A percentile compares a stretch with the other conserved stretches of the same genome.
phyloP scores from a whole-genome alignment of 75 land plant genomes.

The Picea glauca region DNA sequence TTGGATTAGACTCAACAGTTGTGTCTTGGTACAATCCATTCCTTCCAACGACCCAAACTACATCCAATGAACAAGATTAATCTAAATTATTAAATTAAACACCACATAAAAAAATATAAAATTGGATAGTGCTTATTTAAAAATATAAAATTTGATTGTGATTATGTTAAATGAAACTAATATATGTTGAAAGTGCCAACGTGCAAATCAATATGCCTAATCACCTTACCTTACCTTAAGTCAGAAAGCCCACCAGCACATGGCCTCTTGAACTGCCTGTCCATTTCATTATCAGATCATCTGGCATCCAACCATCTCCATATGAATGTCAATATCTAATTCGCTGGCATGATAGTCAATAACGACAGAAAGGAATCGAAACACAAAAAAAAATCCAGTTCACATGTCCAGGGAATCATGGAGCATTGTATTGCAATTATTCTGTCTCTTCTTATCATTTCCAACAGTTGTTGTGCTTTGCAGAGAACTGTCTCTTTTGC shows the following conservation, averaged over 20 bases:
- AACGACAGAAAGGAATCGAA: slow-evolving; percentile 90
- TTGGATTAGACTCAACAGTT: no score
- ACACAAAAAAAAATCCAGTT: slow-evolving; percentile 93
- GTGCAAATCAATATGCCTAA: slow-evolving; percentile 65
- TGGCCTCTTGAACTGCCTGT: slow-evolving; percentile 84
- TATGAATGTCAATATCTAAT: slow-evolving; percentile 41
- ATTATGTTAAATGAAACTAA: slow-evolving; percentile 94
- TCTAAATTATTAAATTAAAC: no score
- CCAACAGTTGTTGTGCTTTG: slow-evolving; percentile 60
- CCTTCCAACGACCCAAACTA: no score
- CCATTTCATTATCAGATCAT: slow-evolving; percentile 37
- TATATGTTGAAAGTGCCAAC: slow-evolving; percentile 76
- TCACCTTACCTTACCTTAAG: slow-evolving; percentile 52
- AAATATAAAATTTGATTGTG: slow-evolving; percentile 86
- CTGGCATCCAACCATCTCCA: slow-evolving; percentile 46
- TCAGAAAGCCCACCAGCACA: slow-evolving; percentile 79
- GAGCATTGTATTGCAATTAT: no score
- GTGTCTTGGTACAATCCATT: no score
- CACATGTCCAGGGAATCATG: slow-evolving; percentile 84
- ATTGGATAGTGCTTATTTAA: slow-evolving; percentile 15
- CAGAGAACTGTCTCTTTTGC: slow-evolving; percentile 58
- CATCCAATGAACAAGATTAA: no score
- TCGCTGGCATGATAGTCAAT: slow-evolving; percentile 83
- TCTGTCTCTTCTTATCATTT: slow-evolving; percentile 17
- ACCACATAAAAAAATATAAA: no score